Evolutionary conservation across 345 rosid genomes (phyloP).

Genomic region (Theobroma cacao): DNA sequence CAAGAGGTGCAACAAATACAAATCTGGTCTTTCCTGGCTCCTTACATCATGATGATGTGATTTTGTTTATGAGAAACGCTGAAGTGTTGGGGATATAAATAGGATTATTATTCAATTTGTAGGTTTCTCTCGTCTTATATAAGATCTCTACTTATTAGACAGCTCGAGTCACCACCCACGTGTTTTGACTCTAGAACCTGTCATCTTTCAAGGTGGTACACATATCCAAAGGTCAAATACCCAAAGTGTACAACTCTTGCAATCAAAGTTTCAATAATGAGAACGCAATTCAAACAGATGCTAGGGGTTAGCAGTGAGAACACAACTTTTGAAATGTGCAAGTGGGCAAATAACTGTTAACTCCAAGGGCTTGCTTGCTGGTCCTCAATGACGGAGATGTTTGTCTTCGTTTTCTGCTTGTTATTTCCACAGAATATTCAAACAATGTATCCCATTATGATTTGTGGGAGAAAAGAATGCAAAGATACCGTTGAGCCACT

Average conservation of each 20-base stretch:
- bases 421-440: neutral
- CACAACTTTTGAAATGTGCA: neutral
- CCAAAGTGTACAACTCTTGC: too few species aligned
- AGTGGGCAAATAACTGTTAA: neutral
- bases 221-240: too few species aligned
- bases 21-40: neutral
- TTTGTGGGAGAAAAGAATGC: neutral
- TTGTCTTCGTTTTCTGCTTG: neutral
- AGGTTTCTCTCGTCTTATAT: too few species aligned
- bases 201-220: too few species aligned
- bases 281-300: too few species aligned
- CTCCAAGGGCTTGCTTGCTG: neutral
- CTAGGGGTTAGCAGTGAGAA: neutral
- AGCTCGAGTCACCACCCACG: too few species aligned
- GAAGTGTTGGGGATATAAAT: too few species aligned
- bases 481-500: neutral
- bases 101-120: too few species aligned
- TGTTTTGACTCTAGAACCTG: too few species aligned
- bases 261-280: too few species aligned
- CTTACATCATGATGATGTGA: neutral
- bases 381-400: neutral
- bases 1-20: neutral
- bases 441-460: neutral
- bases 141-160: too few species aligned
- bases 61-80: too few species aligned